These are phyloP conservation scores for Geotrichum reessii DNA, from an alignment of 1,139 yeast genomes.

Conservation along the genomic window DNA sequence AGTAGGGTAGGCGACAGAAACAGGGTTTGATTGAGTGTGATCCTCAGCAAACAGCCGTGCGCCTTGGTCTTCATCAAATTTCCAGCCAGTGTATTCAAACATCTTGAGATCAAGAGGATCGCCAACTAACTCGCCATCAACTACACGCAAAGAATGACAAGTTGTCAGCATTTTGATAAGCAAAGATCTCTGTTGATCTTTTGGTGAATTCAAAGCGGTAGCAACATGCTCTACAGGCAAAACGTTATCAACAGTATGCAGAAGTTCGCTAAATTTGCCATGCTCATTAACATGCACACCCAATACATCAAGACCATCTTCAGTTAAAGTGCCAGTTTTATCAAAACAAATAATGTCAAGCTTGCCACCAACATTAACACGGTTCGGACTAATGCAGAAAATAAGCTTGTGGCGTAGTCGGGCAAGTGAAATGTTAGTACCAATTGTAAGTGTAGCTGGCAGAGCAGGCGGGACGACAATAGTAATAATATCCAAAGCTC, in stretches of 20 bases:
- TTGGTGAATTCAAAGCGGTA: slow-evolving; percentile 13
- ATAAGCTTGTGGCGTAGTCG: slow-evolving; percentile 64
- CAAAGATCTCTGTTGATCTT: slow-evolving; percentile 13
- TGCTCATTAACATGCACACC: slow-evolving; percentile 55
- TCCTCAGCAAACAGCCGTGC: slow-evolving; percentile 35
- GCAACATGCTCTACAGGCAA: slow-evolving; percentile 11
- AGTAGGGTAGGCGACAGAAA: slow-evolving; percentile 37
- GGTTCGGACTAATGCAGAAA: slow-evolving; percentile 86
- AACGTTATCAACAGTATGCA: slow-evolving; percentile 35
- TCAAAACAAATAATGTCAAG: slow-evolving; percentile 88
- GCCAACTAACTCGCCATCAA: slow-evolving; percentile 78
- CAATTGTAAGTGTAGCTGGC: slow-evolving; percentile 95
- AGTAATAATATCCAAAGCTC: slow-evolving; percentile 91
- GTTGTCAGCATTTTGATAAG: slow-evolving; percentile 53
- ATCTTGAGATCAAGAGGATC: slow-evolving; percentile 91
- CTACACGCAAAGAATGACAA: slow-evolving; percentile 78
- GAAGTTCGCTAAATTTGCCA: slow-evolving; percentile 47
- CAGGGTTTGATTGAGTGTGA: slow-evolving; percentile 34
- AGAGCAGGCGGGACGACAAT: slow-evolving; percentile 98
- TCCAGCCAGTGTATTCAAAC: slow-evolving; percentile 85
- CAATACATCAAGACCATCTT: slow-evolving; percentile 88
- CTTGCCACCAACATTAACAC: slow-evolving; percentile 93
- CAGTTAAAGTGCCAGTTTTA: slow-evolving; percentile 95
- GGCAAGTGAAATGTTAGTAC: slow-evolving; percentile 84
- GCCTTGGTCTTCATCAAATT: slow-evolving; percentile 58